Base-by-base conservation (phyloP, 2,329 filamentous ascomycete genomes). In the Neonectria sp. region DNA sequence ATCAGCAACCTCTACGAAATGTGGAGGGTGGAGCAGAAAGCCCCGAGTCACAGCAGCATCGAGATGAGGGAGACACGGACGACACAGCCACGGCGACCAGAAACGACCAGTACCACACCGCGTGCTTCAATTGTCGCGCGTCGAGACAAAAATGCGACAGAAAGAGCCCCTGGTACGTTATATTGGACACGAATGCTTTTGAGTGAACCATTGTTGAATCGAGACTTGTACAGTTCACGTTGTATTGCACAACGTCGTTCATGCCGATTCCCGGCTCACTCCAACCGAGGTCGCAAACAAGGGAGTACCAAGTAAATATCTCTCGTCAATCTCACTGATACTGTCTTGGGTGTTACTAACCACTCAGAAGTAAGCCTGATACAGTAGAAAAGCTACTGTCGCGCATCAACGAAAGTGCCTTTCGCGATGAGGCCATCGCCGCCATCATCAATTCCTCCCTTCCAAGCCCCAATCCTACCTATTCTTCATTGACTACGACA, bases 351-450 rank as follows among this genome's bases (percentile, higher is more conserved):
- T 40, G 37, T 11, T 40, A 40, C 37, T 40, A 40, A 40, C 13
- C 13, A 15, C 37, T 15, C 37, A 2, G 6, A 40, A 65, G 56
- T 31, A 73, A 71, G 45, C 69, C 72, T 31, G 72, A 70, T 58
- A 75, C 73, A 12, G 71, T 76, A 8, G 75, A 76, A 53, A 76
- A 76, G 53, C 72, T 78, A 31, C 67, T 77, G 6, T 69, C 71
- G 15, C 73, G 72, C 3, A 73, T 75, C 48, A 74, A 71, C 55
- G 73, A 77, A 33, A 73, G 72, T 3, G 61, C 71, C 17, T 65
- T 73, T 27, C 65, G 71, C 12, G 72, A 74, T 48, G 69, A 76
- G 31, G 63, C 51, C 11, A 43, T 64, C n/a, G 27, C 46, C 17
- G 49, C 55, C 35, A 35, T 64, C n/a, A 25, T 64, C 15, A 17